phyloP scores from a whole-genome alignment of 78 protist species.

The Isochrysis galbana region DNA sequence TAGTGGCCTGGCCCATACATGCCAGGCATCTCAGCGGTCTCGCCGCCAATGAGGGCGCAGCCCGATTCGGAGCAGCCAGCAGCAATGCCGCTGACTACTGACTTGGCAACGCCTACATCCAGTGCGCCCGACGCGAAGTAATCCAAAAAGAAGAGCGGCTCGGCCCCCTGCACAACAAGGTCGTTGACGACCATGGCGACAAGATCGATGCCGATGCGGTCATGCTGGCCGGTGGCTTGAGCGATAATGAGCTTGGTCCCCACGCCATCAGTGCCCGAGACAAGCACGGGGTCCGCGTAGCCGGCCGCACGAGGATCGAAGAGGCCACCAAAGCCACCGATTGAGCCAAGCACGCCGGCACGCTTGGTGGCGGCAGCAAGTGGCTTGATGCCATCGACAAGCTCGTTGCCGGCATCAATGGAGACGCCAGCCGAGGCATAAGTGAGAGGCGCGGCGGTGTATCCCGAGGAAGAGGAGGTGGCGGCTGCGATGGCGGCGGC shows the following conservation, averaged over 20 bases:
- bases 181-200: slow-evolving; percentile 91
- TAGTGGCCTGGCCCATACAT: slow-evolving; percentile 81
- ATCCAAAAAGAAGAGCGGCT: slow-evolving; percentile 88
- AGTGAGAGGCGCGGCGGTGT: neutral
- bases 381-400: slow-evolving; percentile 78
- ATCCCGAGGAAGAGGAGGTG: neutral
- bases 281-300: slow-evolving; percentile 66
- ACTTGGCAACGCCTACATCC: slow-evolving; percentile 55
- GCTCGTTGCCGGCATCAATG: slow-evolving; percentile 76
- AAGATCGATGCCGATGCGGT: slow-evolving; percentile 77
- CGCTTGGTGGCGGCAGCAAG: slow-evolving; percentile 54
- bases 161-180: slow-evolving; percentile 84
- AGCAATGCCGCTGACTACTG: slow-evolving; percentile 60
- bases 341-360: neutral
- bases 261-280: slow-evolving; percentile 89
- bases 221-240: slow-evolving; percentile 55
- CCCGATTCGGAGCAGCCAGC: slow-evolving; percentile 63
- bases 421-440: slow-evolving; percentile 66
- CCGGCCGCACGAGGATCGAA: slow-evolving; percentile 79
- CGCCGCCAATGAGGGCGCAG: slow-evolving; percentile 87
- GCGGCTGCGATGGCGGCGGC: neutral
- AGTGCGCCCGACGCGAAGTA: slow-evolving; percentile 86
- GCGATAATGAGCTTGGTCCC: slow-evolving; percentile 88
- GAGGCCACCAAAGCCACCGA: slow-evolving; percentile 88
- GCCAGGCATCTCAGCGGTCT: slow-evolving; percentile 91